Conservation (phyloP, 805 yeast genomes). For the Pichia ethanolica region DNA sequence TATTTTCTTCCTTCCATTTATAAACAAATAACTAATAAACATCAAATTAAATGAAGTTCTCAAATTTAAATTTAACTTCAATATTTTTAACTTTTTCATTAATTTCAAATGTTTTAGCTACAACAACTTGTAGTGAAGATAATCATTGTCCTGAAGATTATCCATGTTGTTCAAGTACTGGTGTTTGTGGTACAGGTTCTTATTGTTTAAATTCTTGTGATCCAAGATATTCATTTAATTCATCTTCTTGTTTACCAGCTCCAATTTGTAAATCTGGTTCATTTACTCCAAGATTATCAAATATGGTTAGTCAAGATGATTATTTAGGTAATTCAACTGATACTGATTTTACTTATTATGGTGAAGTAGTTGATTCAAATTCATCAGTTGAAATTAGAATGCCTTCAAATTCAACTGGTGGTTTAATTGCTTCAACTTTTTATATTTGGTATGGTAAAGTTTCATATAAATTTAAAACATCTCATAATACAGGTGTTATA, state of each 20-base stretch:
- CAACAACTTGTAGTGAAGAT: constrained; percentile 43
- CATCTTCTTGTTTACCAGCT: constrained; percentile 76
- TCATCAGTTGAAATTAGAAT: constrained; percentile 61
- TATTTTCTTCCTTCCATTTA: too few relatives aligned
- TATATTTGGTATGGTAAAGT: constrained; percentile 87
- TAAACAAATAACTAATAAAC: too few relatives aligned
- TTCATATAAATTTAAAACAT: constrained; percentile 59
- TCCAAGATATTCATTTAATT: constrained; percentile 57
- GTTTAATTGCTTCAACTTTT: constrained; percentile 71
- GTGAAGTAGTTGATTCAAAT: constrained; percentile 47
- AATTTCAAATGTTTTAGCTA: background rate
- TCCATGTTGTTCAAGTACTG: constrained; percentile 85
- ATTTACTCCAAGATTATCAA: constrained; percentile 34
- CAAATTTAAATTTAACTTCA: background rate
- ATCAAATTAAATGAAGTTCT: too few relatives aligned
- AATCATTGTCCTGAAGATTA: constrained; percentile 59
- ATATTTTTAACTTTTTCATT: background rate
- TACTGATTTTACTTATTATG: constrained; percentile 64
- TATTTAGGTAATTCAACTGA: constrained; percentile 62
- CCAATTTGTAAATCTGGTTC: constrained; percentile 57
- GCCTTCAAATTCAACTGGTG: constrained; percentile 70
- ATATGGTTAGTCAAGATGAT: constrained; percentile 18
- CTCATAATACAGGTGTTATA: constrained; percentile 73
- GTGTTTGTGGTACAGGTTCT: constrained; percentile 36
- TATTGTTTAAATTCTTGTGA: constrained; percentile 87